Evolutionary conservation across 2,329 filamentous ascomycete genomes (phyloP), one percentile per base, ranked within the genome.

Genomic region (Colletotrichum sansevieriae): DNA sequence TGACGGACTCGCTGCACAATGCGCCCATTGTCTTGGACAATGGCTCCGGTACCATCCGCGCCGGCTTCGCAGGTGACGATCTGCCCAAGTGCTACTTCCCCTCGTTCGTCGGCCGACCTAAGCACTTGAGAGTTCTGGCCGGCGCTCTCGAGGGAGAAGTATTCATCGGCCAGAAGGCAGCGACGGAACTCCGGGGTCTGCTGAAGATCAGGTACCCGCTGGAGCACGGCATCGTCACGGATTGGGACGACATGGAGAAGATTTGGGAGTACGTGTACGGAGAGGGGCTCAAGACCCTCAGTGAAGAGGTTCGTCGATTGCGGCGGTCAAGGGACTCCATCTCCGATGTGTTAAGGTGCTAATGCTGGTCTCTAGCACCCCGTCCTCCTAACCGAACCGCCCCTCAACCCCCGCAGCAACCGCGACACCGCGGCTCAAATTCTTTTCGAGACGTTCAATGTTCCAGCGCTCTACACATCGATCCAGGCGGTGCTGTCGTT

Each of bases 191-290:
- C 76, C 90, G 95, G 76, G 96, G 96, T 3, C 84, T 99, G 70
- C 87, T 99, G 74, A 99, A 98, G 87, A 98, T 99, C 75, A 88
- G 90, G 73, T 98, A 98, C 79, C 96, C 96, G 51, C 84, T 99
- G 63, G 96, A 98, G 83, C 96, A 99, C 79, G 96, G 96, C 74
- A 97, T 99, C 76, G 96, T 99, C 71, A 99, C 96, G 74, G 94
- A 99, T 81, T 99, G 96, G 96, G 96, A 98, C 78, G 96, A 99
- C 78, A 99, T 99, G 96, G 96, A 99, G 85, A 91, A 94, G 83
- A 99, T 99, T 82, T 99, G 96, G 96, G 93, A 97, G 76, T 96
- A 97, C 77, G 94, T 99, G 61, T 99, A 98, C 79, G 93, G 93
- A 66, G 95, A 98, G 77, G 96, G 97, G 72, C 81, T 99, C 75